These are phyloP conservation scores for Letharia columbiana DNA, from an alignment of 495 filamentous ascomycete genomes.

Conservation along the genomic window DNA sequence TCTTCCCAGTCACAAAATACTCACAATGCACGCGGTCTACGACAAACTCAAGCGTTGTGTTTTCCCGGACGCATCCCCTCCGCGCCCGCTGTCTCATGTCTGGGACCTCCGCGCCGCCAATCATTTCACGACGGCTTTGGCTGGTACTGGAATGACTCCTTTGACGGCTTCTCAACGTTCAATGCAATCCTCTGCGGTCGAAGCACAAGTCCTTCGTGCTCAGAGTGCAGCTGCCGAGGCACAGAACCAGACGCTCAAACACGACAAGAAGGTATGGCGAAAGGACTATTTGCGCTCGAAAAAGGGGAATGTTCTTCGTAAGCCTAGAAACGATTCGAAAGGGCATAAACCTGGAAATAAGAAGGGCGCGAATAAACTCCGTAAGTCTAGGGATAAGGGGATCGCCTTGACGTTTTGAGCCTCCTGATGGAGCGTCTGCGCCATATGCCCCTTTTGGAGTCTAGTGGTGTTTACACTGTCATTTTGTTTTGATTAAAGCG, in stretches of 20 bases:
- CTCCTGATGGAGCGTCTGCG: no score
- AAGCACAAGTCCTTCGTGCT: neutral
- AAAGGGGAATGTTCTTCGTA: no score
- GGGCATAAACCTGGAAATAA: no score
- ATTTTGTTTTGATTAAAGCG: neutral
- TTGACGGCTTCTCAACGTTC: neutral
- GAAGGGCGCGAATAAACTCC: no score
- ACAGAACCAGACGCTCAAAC: neutral
- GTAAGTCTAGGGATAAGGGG: no score
- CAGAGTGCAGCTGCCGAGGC: neutral
- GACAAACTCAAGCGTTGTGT: neutral
- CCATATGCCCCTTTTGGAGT: no score
- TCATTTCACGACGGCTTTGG: neutral
- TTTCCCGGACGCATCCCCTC: neutral
- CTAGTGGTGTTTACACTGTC: neutral
- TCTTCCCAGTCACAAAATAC: no score
- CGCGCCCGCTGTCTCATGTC: neutral
- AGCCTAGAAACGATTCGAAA: no score
- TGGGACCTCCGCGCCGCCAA: neutral
- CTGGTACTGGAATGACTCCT: neutral
- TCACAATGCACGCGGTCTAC: no score
- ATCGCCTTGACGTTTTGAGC: neutral
- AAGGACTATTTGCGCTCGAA: no score
- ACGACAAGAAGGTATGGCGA: neutral
- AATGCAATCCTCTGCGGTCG: neutral